Evolutionary conservation across 371 early-diverging fungal species (phyloP), one percentile per base, ranked within the genome.

Genomic region (Homolaphlyctis polyrhiza): DNA sequence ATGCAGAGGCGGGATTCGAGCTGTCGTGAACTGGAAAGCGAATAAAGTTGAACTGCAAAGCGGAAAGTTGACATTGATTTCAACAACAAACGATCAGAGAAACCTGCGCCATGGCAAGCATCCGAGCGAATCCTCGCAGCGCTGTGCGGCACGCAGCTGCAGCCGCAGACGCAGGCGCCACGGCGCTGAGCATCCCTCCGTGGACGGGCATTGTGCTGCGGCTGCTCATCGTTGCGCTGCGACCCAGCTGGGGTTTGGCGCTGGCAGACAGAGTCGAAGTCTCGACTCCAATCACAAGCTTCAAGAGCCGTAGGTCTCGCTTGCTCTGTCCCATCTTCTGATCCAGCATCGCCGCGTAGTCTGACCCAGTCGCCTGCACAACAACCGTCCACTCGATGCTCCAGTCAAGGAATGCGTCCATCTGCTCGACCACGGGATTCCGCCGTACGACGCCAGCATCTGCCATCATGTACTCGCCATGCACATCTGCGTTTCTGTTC

Each of bases 1-100:
- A 85, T 60, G 86, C 93, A 2, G 91, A 89, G 32, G 89, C 93
- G 35, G 97, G 97, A 13, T 97, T 97, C 80, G 93, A 93, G 55
- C 63, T 78, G 18, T 65, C 68, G 0, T 68, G 49, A 58, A n/a
- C 16, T 45, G 45, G 18, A 45, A 18, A 23, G 45, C 45, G 45
- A 45, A 45, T 45, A 45, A 45, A 45, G n/a, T n/a, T n/a, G n/a
- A n/a, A n/a, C n/a, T n/a, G n/a, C n/a, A n/a, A n/a, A n/a, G n/a
- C n/a, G n/a, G n/a, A n/a, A n/a, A n/a, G n/a, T n/a, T n/a, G n/a
- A n/a, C n/a, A n/a, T n/a, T n/a, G n/a, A n/a, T n/a, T n/a, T n/a
- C n/a, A n/a, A n/a, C n/a, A n/a, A n/a, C n/a, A n/a, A n/a, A n/a
- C n/a, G n/a, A n/a, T n/a, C n/a, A n/a, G n/a, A n/a, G n/a, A n/a